Evolutionary conservation across 2,329 filamentous ascomycete genomes (phyloP), one percentile per base, ranked within the genome.

Genomic region (Verticillium zaregamsianum): DNA sequence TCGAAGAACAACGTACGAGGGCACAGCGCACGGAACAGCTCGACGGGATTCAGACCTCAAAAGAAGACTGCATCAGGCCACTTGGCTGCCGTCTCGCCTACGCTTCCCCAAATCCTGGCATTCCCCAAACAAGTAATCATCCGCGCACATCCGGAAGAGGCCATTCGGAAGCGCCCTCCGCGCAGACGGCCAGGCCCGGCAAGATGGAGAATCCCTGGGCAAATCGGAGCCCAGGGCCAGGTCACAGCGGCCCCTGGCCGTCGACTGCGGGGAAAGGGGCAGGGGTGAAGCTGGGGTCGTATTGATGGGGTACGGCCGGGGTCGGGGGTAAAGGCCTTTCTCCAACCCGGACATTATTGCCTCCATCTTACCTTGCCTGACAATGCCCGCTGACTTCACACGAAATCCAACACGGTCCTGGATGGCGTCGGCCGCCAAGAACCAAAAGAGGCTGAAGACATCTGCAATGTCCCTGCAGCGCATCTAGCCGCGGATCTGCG

Each of bases 61-160:
- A 52, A 52, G 45, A 52, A 52, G n/a, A 52, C 11, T n/a, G 12
- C 45, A 52, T 9, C 45, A 28, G 45, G 45, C 45, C 45, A 52
- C 45, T 23, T 52, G 45, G 45, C 45, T 4, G 45, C 20, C 39
- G 11, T 14, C 8, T 52, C 20, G n/a, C 17, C 45, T 52, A 3
- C 9, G 8, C 9, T 52, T 52, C 45, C 20, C 45, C 45, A 52
- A 52, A 23, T 52, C 23, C 2, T 52, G n/a, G 11, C 11, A 23
- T 23, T 23, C 45, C 45, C 45, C 45, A 52, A 52, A 52, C 45
- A 52, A 52, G 45, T 20, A 52, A 52, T 52, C 45, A 52, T 52
- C 45, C n/a, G 31, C 55, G 32, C 32, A n/a, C 55, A 37, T 35
- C 58, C 45, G n/a, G 33, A 59, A 59, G 40, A 59, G 58, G 58